Evolutionary conservation across 192 early-diverging fungal genomes (phyloP).

Genomic region (Coemansia sp.): DNA sequence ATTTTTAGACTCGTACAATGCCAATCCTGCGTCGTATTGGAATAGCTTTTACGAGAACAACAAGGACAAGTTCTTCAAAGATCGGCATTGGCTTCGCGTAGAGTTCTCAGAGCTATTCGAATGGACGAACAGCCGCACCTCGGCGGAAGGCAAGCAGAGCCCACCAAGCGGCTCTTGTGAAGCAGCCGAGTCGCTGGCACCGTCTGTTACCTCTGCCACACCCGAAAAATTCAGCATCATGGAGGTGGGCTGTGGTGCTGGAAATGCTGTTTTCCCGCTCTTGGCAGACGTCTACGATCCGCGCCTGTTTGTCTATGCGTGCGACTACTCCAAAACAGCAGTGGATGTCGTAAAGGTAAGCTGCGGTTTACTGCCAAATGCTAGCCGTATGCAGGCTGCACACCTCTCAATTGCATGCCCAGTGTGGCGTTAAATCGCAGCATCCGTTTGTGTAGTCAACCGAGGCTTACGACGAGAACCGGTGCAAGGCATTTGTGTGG

Average conservation of each 20-base stretch:
- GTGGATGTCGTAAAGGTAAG: constrained; percentile 72
- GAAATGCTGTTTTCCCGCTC: constrained; percentile 75
- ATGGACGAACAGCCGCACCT: constrained; percentile 36
- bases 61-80: constrained; percentile 90
- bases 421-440: background rate
- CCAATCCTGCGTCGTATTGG: constrained; percentile 62
- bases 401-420: background rate
- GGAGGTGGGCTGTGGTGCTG: constrained; percentile 83
- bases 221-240: constrained; percentile 55
- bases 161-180: background rate
- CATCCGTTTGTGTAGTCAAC: constrained; percentile 40
- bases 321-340: constrained; percentile 71
- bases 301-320: constrained; percentile 69
- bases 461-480: constrained; percentile 57
- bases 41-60: constrained; percentile 77
- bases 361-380: background rate
- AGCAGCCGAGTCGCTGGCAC: background rate
- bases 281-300: constrained; percentile 58
- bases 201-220: background rate
- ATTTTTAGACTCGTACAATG: constrained; percentile 54
- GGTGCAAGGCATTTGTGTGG: constrained; percentile 73
- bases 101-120: constrained; percentile 90
- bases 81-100: constrained; percentile 89
- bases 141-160: background rate
- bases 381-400: background rate